Base-by-base conservation (phyloP, 2,329 filamentous ascomycete genomes). In the Esteya vermicola region DNA sequence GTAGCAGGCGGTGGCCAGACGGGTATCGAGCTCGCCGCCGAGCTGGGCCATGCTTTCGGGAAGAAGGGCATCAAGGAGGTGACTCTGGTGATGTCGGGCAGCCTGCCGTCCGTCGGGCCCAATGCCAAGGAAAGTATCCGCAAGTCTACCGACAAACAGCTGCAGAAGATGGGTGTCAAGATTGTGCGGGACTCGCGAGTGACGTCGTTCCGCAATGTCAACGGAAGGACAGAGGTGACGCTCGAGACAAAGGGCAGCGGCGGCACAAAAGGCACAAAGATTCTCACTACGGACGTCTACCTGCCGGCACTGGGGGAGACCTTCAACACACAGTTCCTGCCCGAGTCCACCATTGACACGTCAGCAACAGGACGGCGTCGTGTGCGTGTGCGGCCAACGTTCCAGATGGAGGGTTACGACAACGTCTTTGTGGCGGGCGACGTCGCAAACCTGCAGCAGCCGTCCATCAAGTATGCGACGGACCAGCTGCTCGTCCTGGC, bases 1-100 rank as follows among this genome's bases (percentile, higher is more conserved):
- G 56, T 74, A 4, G 67, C 60, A 14, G 70, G 70, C 28, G 70
- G 62, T 9, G 70, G 70, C 19, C 36, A 58, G 18, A 72, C 68
- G 0, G 70, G 69, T 19, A 52, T 64, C 25, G 70, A 74, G 52
- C 55, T 65, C 9, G 63, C 61, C 5, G 70, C 63, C 30, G 70
- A 74, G 54, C 60, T 74, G 21, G 69, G 60, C 9, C 59, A 58
- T 16, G 60, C 62, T 47, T 72, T 66, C 48, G 59, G 58, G 4
- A 53, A 57, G 35, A 72, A 73, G 55, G 54, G 65, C 23, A 52
- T 49, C 18, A 73, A 73, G 55, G 54, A 66, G 26, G 57, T 70
- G 39, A 60, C 64, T 38, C 57, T 70, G 31, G 48, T 70, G 35
- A 56, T 61, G 39, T 50, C 51, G 14, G 54, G 57, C 6, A 46